Evolutionary conservation across 768 basidiomycete species (phyloP).

Genomic region (Coprinopsis strossmayeri): DNA sequence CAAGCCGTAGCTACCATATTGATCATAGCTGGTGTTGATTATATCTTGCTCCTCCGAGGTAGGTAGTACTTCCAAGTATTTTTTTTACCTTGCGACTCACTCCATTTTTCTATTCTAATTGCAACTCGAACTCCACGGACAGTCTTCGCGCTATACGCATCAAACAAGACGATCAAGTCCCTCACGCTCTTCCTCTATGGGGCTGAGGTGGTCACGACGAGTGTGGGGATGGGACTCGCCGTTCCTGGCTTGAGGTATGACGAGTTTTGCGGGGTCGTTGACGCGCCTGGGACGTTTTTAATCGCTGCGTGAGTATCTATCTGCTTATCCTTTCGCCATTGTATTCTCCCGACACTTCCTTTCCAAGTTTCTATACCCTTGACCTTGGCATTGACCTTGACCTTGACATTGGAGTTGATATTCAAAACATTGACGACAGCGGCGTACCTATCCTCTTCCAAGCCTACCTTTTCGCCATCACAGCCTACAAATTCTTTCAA

Average conservation of each 20-base stretch:
- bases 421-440: slow-evolving; percentile 14
- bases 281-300: slow-evolving; percentile 16
- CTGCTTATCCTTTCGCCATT: not conserved
- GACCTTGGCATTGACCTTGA: too few relatives aligned
- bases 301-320: not conserved
- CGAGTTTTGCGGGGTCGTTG: slow-evolving; percentile 24
- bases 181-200: not conserved
- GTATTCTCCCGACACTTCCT: not conserved
- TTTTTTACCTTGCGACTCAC: not conserved
- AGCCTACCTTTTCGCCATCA: slow-evolving; percentile 31
- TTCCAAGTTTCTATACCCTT: not conserved
- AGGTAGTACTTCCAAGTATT: not conserved
- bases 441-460: slow-evolving; percentile 28
- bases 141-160: not conserved
- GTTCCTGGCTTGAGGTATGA: slow-evolving; percentile 26
- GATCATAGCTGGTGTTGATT: slow-evolving; percentile 27
- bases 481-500: slow-evolving; percentile 27
- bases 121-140: not conserved
- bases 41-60: slow-evolving; percentile 35
- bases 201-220: slow-evolving; percentile 26
- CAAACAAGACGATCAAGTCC: not conserved
- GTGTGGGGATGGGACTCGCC: slow-evolving; percentile 22
- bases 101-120: not conserved
- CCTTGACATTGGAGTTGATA: too few relatives aligned
- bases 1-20: slow-evolving; percentile 27